These are phyloP conservation scores for Entonaema liquescens DNA, from an alignment of 495 filamentous ascomycete species.

Conservation along the genomic window DNA sequence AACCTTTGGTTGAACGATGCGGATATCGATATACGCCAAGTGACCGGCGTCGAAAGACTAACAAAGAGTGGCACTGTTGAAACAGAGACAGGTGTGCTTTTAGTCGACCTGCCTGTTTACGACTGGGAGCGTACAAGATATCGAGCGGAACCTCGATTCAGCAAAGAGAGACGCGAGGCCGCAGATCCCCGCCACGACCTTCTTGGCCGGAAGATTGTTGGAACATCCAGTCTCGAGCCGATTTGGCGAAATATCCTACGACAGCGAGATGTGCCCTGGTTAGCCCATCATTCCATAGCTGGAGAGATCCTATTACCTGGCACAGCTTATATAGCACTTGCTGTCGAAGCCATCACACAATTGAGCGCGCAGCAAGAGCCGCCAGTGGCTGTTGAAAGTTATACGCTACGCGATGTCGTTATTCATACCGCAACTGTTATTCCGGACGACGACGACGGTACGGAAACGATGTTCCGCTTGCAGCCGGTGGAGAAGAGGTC, in stretches of 20 bases:
- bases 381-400: conserved; percentile 11
- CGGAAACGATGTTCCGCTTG: conserved; percentile 33
- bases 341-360: conserved; percentile 54
- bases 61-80: background rate
- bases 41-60: background rate
- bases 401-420: conserved; percentile 45
- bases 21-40: background rate
- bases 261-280: conserved; percentile 51
- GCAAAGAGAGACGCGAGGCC: conserved; percentile 48
- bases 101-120: conserved; percentile 57
- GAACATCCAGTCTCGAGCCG: conserved; percentile 42
- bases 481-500: background rate
- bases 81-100: background rate
- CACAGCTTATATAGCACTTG: conserved; percentile 57
- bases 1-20: background rate
- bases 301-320: conserved; percentile 58
- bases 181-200: conserved; percentile 52
- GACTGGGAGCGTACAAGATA: conserved; percentile 52
- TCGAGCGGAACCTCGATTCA: conserved; percentile 52
- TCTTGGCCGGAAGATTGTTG: conserved; percentile 48
- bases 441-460: conserved; percentile 17
- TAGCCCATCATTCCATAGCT: conserved; percentile 50
- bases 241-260: conserved; percentile 54
- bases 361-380: conserved; percentile 2
- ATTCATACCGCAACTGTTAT: conserved; percentile 46